phyloP scores from a whole-genome alignment of 2,329 filamentous ascomycete species.

The Dothistroma septosporum region DNA sequence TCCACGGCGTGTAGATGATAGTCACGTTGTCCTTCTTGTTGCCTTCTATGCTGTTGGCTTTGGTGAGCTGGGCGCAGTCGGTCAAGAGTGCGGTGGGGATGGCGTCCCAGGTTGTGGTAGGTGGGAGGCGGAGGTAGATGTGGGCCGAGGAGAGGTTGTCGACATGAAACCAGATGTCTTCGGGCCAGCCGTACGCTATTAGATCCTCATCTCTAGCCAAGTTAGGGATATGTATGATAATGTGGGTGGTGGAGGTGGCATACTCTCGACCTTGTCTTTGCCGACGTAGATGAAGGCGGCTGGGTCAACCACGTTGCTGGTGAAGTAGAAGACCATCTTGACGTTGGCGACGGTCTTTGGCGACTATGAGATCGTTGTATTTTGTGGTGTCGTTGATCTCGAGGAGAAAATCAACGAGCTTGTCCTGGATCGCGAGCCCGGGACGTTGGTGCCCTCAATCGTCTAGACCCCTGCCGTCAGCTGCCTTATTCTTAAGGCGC shows the following conservation, averaged over 20 bases:
- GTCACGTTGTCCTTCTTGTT: constrained; percentile 99
- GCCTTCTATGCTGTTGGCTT: constrained; percentile 97
- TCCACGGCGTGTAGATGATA: constrained; percentile 96
- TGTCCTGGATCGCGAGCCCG: neutral
- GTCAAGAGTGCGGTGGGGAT: constrained; percentile 70
- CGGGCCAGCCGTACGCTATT: constrained; percentile 89
- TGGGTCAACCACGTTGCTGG: constrained; percentile 75
- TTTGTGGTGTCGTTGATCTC: neutral
- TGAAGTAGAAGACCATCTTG: constrained; percentile 92
- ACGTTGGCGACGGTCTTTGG: neutral
- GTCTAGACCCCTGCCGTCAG: neutral
- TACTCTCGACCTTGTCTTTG: constrained; percentile 99
- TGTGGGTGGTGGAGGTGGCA: constrained; percentile 31
- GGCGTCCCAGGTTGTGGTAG: constrained; percentile 76
- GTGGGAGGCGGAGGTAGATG: constrained; percentile 79
- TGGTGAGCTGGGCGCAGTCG: constrained; percentile 95
- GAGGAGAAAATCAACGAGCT: neutral
- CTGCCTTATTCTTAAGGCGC: neutral
- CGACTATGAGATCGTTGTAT: neutral
- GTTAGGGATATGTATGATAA: constrained; percentile 27
- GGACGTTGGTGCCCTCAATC: neutral
- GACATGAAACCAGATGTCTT: constrained; percentile 98
- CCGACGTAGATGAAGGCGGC: constrained; percentile 89
- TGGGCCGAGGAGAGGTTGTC: constrained; percentile 97
- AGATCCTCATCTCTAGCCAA: constrained; percentile 76